Percentiles rank a stretch among this genome's conserved stretches.
phyloP scores from a whole-genome alignment of 2,329 filamentous ascomycete species.

The Claviceps sp. region DNA sequence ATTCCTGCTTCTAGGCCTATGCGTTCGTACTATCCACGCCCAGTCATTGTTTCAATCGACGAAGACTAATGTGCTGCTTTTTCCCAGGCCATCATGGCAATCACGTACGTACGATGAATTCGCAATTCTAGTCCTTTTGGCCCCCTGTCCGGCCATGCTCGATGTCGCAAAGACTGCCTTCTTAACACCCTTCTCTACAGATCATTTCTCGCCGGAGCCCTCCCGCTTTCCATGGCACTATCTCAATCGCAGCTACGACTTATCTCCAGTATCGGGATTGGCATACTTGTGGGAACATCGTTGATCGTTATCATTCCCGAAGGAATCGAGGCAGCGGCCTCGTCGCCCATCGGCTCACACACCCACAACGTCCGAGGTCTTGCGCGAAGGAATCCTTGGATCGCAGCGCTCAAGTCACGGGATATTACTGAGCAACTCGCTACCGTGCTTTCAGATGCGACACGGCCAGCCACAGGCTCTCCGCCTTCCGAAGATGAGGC shows the following conservation, averaged over 20 bases:
- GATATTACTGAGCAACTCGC: constrained; percentile 13
- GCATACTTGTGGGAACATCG: constrained; percentile 86
- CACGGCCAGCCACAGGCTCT: background rate
- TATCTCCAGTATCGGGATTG: constrained; percentile 85
- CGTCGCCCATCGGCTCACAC: constrained; percentile 28
- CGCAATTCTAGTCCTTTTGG: background rate
- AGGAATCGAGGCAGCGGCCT: constrained; percentile 81
- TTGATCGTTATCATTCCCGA: constrained; percentile 97
- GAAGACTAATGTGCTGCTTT: background rate
- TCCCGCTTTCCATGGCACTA: constrained; percentile 79
- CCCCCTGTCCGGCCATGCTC: too few relatives aligned
- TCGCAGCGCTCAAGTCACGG: constrained; percentile 12
- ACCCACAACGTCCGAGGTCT: constrained; percentile 22
- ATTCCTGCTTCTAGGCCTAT: constrained; percentile 26
- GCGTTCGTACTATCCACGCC: constrained; percentile 18
- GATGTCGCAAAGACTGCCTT: background rate
- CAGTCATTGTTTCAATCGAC: background rate
- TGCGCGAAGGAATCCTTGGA: constrained; percentile 20
- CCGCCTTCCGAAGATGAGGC: background rate
- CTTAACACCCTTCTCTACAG: constrained; percentile 30
- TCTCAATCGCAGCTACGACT: constrained; percentile 77
- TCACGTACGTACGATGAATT: constrained; percentile 28
- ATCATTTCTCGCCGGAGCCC: constrained; percentile 82
- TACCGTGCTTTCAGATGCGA: constrained; percentile 7
- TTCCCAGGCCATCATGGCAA: constrained; percentile 40